Base-by-base conservation (phyloP, 2,329 filamentous ascomycete species). In the Parastagonospora nodorum region DNA sequence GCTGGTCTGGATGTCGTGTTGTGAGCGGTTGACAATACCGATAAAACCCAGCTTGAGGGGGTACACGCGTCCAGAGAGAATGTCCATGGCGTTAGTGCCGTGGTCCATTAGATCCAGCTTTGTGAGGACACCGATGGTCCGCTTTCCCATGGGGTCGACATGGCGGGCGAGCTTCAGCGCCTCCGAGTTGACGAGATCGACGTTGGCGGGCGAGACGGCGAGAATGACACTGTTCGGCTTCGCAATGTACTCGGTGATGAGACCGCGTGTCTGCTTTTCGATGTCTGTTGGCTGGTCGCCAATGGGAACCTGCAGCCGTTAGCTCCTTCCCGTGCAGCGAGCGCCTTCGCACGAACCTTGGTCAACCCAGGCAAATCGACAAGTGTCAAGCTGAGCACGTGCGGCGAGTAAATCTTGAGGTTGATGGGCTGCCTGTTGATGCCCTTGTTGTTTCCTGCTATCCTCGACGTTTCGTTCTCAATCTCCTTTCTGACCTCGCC, bases 81-180 rank as follows among this genome's bases (percentile, higher is more conserved):
- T 99, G 69, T 99, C 94, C 63, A 99, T 82, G 12, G 94, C 94
- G 69, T 99, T 97, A 50, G 94, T 99, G 57, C 94, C 94, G 69
- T 99, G 93, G 69, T 99, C 94, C 94, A 99, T 99, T 50, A 99
- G 80, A 73, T 99, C 94, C 58, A 99, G 81, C 78, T 99, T 99
- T 53, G 94, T 97, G 53, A 99, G 82, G 50, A 99, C 93, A 68
- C 94, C 94, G 69, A 99, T 97, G 15, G 94, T 99, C 72, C 94
- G 86, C 74, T 90, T 87, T 57, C 94, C 94, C 74, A 96, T 87
- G 2, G 94, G 89, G 75, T 99, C 94, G 47, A 99, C 94, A 85
- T 99, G 91, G 45, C 94, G 88, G 53, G 94, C 94, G 55, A 99
- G 87, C 77, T 99, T 99, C 64, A 99, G 79, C 7, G 94, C 92